Evolutionary conservation across 2,329 filamentous ascomycete species (phyloP).

Genomic region (Penicillium aurantiogriseum): DNA sequence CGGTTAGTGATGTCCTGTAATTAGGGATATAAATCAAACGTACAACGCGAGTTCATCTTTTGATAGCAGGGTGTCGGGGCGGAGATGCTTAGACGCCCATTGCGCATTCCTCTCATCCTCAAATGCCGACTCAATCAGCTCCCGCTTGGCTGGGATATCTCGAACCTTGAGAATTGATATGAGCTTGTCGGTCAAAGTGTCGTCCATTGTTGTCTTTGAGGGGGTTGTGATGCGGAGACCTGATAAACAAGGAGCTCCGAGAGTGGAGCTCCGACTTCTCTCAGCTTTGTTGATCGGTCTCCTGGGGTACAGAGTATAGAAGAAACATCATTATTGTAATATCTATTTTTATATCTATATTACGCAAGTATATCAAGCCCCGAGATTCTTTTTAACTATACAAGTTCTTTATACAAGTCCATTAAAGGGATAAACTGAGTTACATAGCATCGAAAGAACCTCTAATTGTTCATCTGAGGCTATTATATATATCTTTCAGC

Average conservation of each 20-base stretch:
- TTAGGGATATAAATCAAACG: not conserved
- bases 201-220: conserved; percentile 2
- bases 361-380: not conserved
- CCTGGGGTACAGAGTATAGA: not conserved
- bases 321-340: not conserved
- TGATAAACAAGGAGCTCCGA: not conserved
- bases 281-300: not conserved
- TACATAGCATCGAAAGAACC: not conserved
- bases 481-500: not conserved
- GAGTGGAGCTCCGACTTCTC: conserved; percentile 1
- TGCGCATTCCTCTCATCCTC: conserved; percentile 25
- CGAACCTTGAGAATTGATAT: conserved; percentile 32
- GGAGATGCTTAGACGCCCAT: conserved; percentile 37
- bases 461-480: not conserved
- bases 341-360: not conserved
- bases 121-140: conserved; percentile 31
- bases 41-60: conserved; percentile 42
- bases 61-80: conserved; percentile 38
- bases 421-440: not conserved
- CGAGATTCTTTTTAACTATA: not conserved
- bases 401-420: not conserved
- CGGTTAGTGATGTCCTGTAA: not conserved
- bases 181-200: conserved; percentile 15
- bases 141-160: conserved; percentile 28
- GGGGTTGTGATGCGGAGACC: not conserved